Percentiles rank a stretch among this genome's conserved stretches.
These are phyloP conservation scores for Thamnidium elegans DNA, from an alignment of 192 early-diverging fungal species.

Conservation along the genomic window DNA sequence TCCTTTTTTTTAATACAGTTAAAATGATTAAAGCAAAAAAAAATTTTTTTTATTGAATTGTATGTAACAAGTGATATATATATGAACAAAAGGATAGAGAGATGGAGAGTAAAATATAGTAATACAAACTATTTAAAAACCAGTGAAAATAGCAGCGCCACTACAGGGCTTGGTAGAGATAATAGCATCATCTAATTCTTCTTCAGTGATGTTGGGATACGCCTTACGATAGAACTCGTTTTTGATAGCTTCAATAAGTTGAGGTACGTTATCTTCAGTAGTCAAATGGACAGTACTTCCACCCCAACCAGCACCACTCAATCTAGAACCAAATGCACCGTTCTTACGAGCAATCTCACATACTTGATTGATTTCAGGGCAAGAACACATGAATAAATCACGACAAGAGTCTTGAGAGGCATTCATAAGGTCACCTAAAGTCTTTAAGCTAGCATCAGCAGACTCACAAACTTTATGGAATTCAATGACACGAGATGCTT, in stretches of 20 bases:
- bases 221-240: constrained; percentile 62
- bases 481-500: constrained; percentile 75
- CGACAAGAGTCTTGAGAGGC: constrained; percentile 81
- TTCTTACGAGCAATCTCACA: constrained; percentile 55
- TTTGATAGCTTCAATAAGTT: constrained; percentile 62
- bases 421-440: constrained; percentile 88
- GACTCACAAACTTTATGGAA: constrained; percentile 62
- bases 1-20: too few relatives aligned
- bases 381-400: constrained; percentile 79
- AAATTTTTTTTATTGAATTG: background rate
- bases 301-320: constrained; percentile 95
- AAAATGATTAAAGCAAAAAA: too few relatives aligned
- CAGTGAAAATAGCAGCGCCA: constrained; percentile 45
- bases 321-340: constrained; percentile 78
- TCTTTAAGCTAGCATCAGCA: constrained; percentile 31
- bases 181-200: constrained; percentile 50
- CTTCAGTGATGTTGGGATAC: constrained; percentile 45
- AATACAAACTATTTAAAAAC: constrained; percentile 11
- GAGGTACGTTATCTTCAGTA: constrained; percentile 52
- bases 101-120: too few relatives aligned
- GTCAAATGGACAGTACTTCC: constrained; percentile 82
- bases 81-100: too few relatives aligned
- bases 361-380: constrained; percentile 80
- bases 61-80: constrained; percentile 2
- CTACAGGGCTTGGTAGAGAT: constrained; percentile 48